These are phyloP conservation scores for Flaveria bidentis DNA, from an alignment of 129 eudicot species.

Conservation along the genomic window DNA sequence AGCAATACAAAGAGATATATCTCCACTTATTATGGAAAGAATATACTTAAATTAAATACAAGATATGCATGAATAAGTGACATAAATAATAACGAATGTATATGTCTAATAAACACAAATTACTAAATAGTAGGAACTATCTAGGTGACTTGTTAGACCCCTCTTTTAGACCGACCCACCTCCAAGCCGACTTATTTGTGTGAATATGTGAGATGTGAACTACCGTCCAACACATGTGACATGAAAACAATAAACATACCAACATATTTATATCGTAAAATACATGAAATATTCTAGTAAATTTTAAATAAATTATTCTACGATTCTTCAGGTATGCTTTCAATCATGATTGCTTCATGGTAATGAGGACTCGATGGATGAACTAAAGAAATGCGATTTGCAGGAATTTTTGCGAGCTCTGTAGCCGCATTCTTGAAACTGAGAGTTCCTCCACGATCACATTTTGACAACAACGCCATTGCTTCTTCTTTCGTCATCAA, in stretches of 20 bases:
- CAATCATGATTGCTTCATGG: background rate
- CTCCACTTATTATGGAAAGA: too few relatives aligned
- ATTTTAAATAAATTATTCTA: background rate
- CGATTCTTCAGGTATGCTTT: slow-evolving; percentile 26
- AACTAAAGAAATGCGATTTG: slow-evolving; percentile 17
- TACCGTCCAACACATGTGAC: background rate
- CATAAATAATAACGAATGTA: too few relatives aligned
- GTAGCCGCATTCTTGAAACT: slow-evolving; percentile 25
- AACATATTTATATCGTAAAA: background rate
- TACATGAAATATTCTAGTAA: background rate
- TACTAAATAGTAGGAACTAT: too few relatives aligned
- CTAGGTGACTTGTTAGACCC: too few relatives aligned
- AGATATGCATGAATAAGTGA: too few relatives aligned
- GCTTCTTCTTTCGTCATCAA: slow-evolving; percentile 44
- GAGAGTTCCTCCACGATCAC: slow-evolving; percentile 25
- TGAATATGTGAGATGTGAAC: too few relatives aligned
- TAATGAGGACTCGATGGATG: background rate
- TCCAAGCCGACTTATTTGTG: too few relatives aligned
- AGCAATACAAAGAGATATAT: too few relatives aligned
- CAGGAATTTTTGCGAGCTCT: slow-evolving; percentile 27
- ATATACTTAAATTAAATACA: too few relatives aligned
- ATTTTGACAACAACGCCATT: slow-evolving; percentile 28
- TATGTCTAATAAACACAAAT: too few relatives aligned
- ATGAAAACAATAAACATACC: background rate
- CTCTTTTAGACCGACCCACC: too few relatives aligned